Conservation (phyloP, 257 asterid species). For the Ilex asprella region DNA sequence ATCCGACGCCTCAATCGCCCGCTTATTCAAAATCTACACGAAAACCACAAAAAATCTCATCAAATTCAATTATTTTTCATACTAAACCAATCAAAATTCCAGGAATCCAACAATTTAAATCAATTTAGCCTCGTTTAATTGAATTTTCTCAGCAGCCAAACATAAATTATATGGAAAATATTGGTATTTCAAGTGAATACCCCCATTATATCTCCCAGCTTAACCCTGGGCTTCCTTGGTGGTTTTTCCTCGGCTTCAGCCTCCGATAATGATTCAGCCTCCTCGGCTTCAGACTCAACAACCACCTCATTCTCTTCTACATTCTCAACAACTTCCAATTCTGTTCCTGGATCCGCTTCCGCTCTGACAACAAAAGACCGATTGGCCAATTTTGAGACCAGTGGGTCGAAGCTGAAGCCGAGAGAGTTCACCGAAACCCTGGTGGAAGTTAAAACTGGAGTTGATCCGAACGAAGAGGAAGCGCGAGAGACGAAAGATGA, state of each 20-base stretch:
- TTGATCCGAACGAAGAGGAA: conserved; percentile 17
- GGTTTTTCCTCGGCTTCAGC: conserved; percentile 41
- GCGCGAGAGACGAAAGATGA: conserved; percentile 26
- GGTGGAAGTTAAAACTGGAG: conserved; percentile 9
- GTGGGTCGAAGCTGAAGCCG: conserved; percentile 9
- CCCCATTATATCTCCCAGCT: conserved; percentile 96
- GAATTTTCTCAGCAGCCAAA: too few species aligned
- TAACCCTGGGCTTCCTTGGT: conserved; percentile 44
- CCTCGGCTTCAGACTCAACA: conserved; percentile 30
- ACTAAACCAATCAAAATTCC: not conserved
- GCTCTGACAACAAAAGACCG: conserved; percentile 46
- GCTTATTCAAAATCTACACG: conserved; percentile 66
- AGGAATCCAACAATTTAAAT: too few species aligned
- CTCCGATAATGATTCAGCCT: conserved; percentile 24
- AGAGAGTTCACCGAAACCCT: conserved; percentile 22
- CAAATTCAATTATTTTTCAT: conserved; percentile 4
- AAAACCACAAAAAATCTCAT: conserved; percentile 11
- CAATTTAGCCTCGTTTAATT: too few species aligned
- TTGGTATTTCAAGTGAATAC: conserved; percentile 27
- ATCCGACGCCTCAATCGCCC: conserved; percentile 75
- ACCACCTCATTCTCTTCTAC: conserved; percentile 17
- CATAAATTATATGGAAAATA: not conserved
- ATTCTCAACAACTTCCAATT: conserved; percentile 24
- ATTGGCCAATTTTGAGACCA: conserved; percentile 24
- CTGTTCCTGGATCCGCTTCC: conserved; percentile 42